Percentiles rank a stretch among this genome's conserved stretches.
phyloP scores from a whole-genome alignment of 2,329 filamentous ascomycete genomes.

The Cercospora beticola region DNA sequence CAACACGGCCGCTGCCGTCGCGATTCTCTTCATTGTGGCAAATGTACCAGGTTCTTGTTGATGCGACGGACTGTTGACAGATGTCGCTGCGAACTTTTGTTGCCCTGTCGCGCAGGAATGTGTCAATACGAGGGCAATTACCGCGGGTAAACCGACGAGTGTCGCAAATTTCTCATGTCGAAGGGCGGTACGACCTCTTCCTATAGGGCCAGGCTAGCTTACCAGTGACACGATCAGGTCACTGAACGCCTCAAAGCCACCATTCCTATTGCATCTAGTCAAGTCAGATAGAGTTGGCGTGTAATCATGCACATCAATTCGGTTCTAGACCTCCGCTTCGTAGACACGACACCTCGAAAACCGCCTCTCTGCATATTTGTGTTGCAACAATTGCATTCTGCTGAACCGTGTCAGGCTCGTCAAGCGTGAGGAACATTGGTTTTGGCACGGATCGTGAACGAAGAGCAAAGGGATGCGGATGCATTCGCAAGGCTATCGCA shows the following conservation, averaged over 20 bases:
- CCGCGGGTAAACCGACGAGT: neutral
- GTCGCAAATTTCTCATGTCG: neutral
- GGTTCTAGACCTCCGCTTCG: neutral
- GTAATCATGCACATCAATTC: neutral
- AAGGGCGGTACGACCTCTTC: slow-evolving; percentile 7
- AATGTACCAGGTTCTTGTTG: neutral
- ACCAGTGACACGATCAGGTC: neutral
- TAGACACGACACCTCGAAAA: neutral
- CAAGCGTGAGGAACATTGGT: neutral
- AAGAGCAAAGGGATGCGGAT: neutral
- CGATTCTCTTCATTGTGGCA: slow-evolving; percentile 13
- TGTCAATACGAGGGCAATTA: neutral
- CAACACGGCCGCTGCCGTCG: slow-evolving; percentile 6
- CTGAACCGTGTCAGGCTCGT: neutral
- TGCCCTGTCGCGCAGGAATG: neutral
- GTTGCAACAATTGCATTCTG: too few species aligned
- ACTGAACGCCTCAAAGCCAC: neutral
- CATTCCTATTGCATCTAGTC: slow-evolving; percentile 11
- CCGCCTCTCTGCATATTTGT: neutral
- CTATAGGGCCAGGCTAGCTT: slow-evolving; percentile 1
- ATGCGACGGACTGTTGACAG: neutral
- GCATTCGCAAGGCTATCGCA: neutral
- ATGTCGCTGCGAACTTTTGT: neutral
- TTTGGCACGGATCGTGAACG: neutral
- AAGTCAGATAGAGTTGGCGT: slow-evolving; percentile 6